These are phyloP conservation scores for Fusarium anguioides DNA, from an alignment of 2,329 filamentous ascomycete species.

Conservation along the genomic window DNA sequence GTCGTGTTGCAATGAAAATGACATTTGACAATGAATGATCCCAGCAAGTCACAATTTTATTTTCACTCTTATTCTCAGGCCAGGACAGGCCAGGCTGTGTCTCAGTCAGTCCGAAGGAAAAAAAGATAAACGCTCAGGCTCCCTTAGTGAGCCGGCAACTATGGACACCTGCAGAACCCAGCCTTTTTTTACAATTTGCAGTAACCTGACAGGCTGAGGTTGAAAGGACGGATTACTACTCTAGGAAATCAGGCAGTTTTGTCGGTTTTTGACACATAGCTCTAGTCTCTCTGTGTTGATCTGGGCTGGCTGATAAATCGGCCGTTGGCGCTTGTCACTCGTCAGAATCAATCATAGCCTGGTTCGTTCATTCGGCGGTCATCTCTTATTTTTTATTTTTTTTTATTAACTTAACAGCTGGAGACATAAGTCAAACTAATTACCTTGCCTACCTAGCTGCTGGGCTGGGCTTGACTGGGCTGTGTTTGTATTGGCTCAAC, in stretches of 20 bases:
- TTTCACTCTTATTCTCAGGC: neutral
- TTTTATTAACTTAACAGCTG: constrained; percentile 13
- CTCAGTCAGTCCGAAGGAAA: neutral
- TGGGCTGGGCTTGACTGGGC: constrained; percentile 9
- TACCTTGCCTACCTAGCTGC: neutral
- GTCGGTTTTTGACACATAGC: constrained; percentile 20
- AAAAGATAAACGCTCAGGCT: constrained; percentile 22
- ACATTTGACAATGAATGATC: constrained; percentile 1
- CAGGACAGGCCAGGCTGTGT: constrained; percentile 8
- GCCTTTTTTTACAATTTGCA: constrained; percentile 30
- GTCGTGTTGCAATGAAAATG: neutral
- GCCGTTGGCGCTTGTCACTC: constrained; percentile 36
- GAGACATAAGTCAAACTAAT: neutral
- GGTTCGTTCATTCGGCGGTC: constrained; percentile 29
- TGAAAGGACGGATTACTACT: constrained; percentile 21
- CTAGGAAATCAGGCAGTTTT: constrained; percentile 29
- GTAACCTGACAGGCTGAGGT: constrained; percentile 30
- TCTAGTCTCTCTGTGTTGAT: constrained; percentile 12
- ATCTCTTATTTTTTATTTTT: too few species aligned
- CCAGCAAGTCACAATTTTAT: constrained; percentile 35
- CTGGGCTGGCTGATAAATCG: constrained; percentile 46
- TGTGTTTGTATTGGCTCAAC: constrained; percentile 26
- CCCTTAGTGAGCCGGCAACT: constrained; percentile 17
- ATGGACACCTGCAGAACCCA: constrained; percentile 27
- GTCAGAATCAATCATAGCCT: constrained; percentile 32